Conservation (phyloP, 2,329 filamentous ascomycete species). For the Botryotinia calthae region DNA sequence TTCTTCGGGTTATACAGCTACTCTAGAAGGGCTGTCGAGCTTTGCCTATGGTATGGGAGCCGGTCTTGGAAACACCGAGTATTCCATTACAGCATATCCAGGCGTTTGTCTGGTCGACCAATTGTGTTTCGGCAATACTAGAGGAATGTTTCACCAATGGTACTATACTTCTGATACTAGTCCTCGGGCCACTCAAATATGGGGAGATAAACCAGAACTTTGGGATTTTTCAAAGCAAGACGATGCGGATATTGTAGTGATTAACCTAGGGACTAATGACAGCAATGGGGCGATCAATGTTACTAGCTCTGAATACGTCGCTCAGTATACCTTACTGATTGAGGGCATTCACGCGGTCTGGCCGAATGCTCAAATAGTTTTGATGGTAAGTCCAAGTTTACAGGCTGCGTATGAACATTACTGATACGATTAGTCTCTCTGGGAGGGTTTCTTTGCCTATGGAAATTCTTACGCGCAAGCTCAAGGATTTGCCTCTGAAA, state of each 20-base stretch:
- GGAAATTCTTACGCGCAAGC: constrained; percentile 51
- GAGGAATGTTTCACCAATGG: constrained; percentile 55
- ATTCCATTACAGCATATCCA: constrained; percentile 56
- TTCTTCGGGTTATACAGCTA: constrained; percentile 55
- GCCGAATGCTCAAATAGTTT: constrained; percentile 46
- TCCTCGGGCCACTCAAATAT: constrained; percentile 27
- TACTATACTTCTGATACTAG: constrained; percentile 54
- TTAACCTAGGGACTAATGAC: constrained; percentile 50
- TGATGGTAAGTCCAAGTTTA: constrained; percentile 48
- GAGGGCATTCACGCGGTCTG: constrained; percentile 48
- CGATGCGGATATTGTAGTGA: constrained; percentile 46
- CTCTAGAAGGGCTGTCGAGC: constrained; percentile 56
- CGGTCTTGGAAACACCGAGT: constrained; percentile 58
- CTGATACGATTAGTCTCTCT: constrained; percentile 45
- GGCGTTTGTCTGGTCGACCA: constrained; percentile 57
- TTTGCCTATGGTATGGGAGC: constrained; percentile 55
- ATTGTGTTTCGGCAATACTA: constrained; percentile 52
- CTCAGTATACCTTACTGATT: constrained; percentile 46
- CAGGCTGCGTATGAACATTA: not conserved
- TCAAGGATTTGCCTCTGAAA: constrained; percentile 49
- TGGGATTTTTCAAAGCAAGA: constrained; percentile 47
- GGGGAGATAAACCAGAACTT: constrained; percentile 43
- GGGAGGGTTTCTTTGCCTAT: constrained; percentile 51
- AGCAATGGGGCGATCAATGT: constrained; percentile 45
- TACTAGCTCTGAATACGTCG: constrained; percentile 41